Conservation (phyloP, 2,329 filamentous ascomycete genomes). For the Fonsecaea monophora region DNA sequence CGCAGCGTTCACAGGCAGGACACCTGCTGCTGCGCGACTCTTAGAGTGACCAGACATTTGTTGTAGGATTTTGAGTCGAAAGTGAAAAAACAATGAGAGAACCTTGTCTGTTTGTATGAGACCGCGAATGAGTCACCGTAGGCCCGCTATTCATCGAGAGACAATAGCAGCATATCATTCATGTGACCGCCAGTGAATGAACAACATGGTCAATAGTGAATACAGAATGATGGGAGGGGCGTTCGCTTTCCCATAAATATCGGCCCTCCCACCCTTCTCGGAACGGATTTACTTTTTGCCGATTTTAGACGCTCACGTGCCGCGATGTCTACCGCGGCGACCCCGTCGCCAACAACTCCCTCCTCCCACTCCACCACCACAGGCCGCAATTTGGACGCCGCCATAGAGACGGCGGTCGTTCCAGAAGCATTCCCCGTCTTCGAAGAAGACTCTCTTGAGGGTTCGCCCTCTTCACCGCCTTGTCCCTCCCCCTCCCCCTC, state of each 20-base stretch:
- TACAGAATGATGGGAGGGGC: slow-evolving; percentile 2
- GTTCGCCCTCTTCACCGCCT: slow-evolving; percentile 22
- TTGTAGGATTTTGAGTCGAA: slow-evolving; percentile 10
- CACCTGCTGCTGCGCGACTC: slow-evolving; percentile 54
- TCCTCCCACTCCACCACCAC: slow-evolving; percentile 15
- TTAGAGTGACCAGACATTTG: slow-evolving; percentile 31
- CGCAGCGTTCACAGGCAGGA: slow-evolving; percentile 58
- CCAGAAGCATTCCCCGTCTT: slow-evolving; percentile 33
- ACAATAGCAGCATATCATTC: slow-evolving; percentile 10
- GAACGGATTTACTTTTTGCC: slow-evolving; percentile 30
- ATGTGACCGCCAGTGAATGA: slow-evolving; percentile 19
- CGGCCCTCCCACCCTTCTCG: slow-evolving; percentile 3
- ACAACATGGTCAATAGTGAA: slow-evolving; percentile 10
- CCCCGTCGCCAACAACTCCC: slow-evolving; percentile 18
- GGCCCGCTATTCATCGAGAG: neutral
- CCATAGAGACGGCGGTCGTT: slow-evolving; percentile 23
- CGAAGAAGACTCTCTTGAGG: slow-evolving; percentile 26
- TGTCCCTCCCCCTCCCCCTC: slow-evolving; percentile 16
- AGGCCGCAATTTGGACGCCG: slow-evolving; percentile 19
- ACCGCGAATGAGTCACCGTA: neutral
- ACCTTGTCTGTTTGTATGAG: neutral
- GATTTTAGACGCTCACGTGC: slow-evolving; percentile 2
- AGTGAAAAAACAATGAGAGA: slow-evolving; percentile 20
- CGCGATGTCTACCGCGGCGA: slow-evolving; percentile 16
- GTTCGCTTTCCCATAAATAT: slow-evolving; percentile 16